Base-by-base conservation (phyloP, 108 stramenopile species). In the Cyclotella choctawhatcheeana region DNA sequence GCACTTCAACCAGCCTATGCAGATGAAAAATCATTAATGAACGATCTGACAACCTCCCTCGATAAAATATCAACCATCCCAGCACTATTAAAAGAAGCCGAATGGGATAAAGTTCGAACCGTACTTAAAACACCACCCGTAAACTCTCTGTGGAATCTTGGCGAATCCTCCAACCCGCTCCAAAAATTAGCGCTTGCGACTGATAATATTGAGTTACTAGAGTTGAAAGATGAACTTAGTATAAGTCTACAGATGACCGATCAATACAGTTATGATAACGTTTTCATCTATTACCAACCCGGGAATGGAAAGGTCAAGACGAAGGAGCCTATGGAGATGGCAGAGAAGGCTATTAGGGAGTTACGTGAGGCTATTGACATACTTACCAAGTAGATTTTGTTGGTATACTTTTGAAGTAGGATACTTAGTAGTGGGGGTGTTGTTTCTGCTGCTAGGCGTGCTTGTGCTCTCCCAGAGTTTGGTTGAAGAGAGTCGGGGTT, bases 101-200 rank as follows among this genome's bases (percentile, higher is more conserved):
- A 93, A 64, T 93, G 88, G 88, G 89, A 93, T 45, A 73, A 83
- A 48, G 91, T 87, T 0, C 82, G 91, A 0, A 85, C 82, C 1
- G 79, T 93, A 24, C 79, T 93, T 33, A 93, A 93, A 70, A 85
- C 85, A 18, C 89, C 91, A 5, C 88, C 88, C 7, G 86, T 93
- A 34, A 88, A 86, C 24, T 59, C 83, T 40, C 54, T 90, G 8
- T 93, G 91, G 91, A 93, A 93, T 68, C 50, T 93, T 21, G 89
- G 91, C 10, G 89, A 82, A 10, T 73, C 74, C 3, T 80, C 86
- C 43, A 90, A 89, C 60, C 73, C 84, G 0, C 54, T 91, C 44
- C 30, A 74, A 0, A 85, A 88, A 50, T 47, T 93, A 45, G 91
- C 87, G 24, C 87, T 85, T 55, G 74, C 76, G 29, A 84, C 86